Evolutionary conservation across 225 moss, liverwort and hornwort species (phyloP), one percentile per base, ranked within the genome.

Genomic region (Neckera pumila): DNA sequence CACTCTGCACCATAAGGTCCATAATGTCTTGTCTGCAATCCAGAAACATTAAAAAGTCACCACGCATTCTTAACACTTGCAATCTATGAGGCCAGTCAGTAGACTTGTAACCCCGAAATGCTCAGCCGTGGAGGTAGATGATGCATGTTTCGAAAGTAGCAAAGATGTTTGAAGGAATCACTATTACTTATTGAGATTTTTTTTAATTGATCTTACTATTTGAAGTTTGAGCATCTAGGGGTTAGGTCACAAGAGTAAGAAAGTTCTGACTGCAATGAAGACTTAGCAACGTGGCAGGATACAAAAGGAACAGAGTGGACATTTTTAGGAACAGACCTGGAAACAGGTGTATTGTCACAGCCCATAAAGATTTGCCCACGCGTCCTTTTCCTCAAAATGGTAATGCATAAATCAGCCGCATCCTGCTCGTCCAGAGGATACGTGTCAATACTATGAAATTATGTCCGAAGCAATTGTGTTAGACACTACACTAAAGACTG

Each of bases 271-370:
- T 60, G 40, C 83, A 73, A 45, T 62, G 58, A 83, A 63, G 53
- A 67, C 53, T 51, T n/a, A 57, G 12, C 42, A 63, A 72, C 25
- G 30, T 49, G 38, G 53, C 42, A 65, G 65, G 40, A 80, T 61
- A 53, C 51, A 30, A 61, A 74, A 66, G 74, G 17, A 69, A 75
- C 82, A 67, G 66, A 60, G 54, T 30, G 40, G 78, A 20, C 72
- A 66, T 79, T 80, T n/a, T 71, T 63, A 78, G 43, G 60, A 53
- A 86, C 92, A 54, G 60, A 97, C 97, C 98, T 97, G 90, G 95
- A 93, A 66, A 99, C 88, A 87, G 99, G 99, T 78, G 91, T 81
- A 80, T 92, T 93, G 87, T 99, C 99, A 91, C 99, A 99, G 80
- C 97, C 99, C 94, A 97, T 89, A 86, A 94, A 99, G 66, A 94